These are phyloP conservation scores for Harringtonia aguacate DNA, from an alignment of 2,329 filamentous ascomycete genomes.

Conservation along the genomic window DNA sequence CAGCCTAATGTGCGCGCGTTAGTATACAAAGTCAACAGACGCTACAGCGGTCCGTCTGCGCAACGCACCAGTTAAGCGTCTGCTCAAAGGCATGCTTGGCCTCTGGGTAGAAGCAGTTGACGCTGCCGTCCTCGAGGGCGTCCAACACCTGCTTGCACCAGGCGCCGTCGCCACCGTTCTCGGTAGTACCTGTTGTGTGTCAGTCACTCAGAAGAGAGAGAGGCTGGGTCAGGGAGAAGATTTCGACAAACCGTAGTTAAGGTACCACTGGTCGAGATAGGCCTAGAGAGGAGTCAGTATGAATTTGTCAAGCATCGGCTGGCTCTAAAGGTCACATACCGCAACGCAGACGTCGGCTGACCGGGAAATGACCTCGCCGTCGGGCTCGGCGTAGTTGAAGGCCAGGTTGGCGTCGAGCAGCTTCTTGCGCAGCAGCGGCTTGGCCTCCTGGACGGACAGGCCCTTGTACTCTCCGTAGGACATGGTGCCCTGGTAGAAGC, in stretches of 20 bases:
- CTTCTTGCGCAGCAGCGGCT: conserved; percentile 69
- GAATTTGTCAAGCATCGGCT: too few relatives aligned
- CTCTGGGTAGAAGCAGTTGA: conserved; percentile 65
- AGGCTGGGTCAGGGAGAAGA: neutral
- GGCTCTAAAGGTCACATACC: too few relatives aligned
- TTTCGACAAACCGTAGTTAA: conserved; percentile 56
- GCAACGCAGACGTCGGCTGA: conserved; percentile 63
- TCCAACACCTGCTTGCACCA: conserved; percentile 72
- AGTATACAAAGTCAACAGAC: too few relatives aligned
- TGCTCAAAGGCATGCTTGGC: conserved; percentile 73
- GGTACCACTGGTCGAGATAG: conserved; percentile 93
- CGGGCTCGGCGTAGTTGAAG: conserved; percentile 89
- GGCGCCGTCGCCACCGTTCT: conserved; percentile 56
- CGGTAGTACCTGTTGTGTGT: neutral
- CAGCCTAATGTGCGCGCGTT: conserved; percentile 40
- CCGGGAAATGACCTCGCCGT: conserved; percentile 77
- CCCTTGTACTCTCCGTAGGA: conserved; percentile 80
- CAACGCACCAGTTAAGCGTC: conserved; percentile 58
- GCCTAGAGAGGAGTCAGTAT: too few relatives aligned
- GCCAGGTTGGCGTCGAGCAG: conserved; percentile 69
- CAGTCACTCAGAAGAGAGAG: too few relatives aligned
- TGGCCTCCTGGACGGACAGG: conserved; percentile 70
- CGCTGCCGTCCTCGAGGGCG: conserved; percentile 38
- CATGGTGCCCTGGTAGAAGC: conserved; percentile 92
- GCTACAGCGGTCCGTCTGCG: too few relatives aligned